A percentile compares a stretch with the other conserved stretches of the same genome.
Conservation (phyloP, 345 rosid species). For the Dovyalis caffra region DNA sequence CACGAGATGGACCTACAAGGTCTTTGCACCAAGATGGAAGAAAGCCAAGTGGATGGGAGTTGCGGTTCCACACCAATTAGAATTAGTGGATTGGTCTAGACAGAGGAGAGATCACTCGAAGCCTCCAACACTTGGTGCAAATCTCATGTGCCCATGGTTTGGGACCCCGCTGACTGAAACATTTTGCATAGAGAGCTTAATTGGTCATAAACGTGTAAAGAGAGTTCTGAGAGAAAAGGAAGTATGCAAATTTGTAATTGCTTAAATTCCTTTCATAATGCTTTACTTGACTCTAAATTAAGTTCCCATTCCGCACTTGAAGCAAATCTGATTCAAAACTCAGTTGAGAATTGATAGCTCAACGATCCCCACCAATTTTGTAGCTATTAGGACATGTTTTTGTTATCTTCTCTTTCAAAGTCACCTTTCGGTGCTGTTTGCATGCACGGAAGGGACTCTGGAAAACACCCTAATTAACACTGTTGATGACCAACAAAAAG, state of each 20-base stretch:
- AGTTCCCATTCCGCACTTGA: background rate
- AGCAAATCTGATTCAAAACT: background rate
- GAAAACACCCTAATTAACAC: background rate
- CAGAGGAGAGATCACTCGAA: background rate
- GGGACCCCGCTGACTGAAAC: background rate
- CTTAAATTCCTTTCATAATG: background rate
- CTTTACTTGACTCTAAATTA: background rate
- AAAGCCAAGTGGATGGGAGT: constrained; percentile 6
- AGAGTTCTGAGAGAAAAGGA: too few species aligned
- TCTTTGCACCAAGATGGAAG: background rate
- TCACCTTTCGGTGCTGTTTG: background rate
- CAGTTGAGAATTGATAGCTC: background rate
- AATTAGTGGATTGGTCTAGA: background rate
- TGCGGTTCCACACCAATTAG: background rate
- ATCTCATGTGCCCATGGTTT: background rate
- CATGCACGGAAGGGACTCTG: background rate
- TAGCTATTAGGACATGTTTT: background rate
- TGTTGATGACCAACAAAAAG: background rate
- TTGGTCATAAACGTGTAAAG: background rate
- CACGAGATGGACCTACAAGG: background rate
- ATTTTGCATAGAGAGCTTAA: background rate
- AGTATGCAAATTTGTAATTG: background rate
- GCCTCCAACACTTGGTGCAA: background rate
- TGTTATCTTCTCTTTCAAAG: background rate
- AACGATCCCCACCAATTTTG: background rate